Evolutionary conservation across 2,329 filamentous ascomycete species (phyloP), one percentile per base, ranked within the genome.

Genomic region (Exophiala spinifera): DNA sequence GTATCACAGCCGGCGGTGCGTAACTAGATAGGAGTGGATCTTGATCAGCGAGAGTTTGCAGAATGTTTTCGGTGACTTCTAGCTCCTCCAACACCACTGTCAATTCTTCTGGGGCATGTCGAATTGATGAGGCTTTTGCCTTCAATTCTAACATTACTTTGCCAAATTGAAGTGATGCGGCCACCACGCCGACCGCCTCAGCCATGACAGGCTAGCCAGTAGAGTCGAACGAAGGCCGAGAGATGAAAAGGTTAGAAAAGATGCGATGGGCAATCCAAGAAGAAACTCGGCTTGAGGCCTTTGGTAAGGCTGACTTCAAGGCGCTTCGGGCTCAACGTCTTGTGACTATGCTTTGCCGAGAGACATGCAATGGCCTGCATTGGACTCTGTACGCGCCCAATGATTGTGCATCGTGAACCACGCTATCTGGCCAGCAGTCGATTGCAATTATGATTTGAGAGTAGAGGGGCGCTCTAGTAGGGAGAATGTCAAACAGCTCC

Each of bases 101-200:
- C 15, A 55, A 33, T 11, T 34, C 48, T 33, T 51, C 42, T 1
- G 42, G 42, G n/a, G 53, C 53, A 39, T 44, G 53, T 23, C n/a
- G 47, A 34, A 47, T 36, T 11, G 53, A 55, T 4, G 47, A 46
- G 17, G n/a, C 37, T 7, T 47, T 19, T n/a, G 46, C 8, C 31
- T 51, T 51, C 8, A 51, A 23, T 43, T 51, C 53, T 20, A 36
- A 1, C n/a, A 43, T n/a, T 15, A 51, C 23, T 21, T 44, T 51
- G 11, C 14, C 44, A 15, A 55, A 55, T 42, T 55, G 47, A 10
- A 55, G 7, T 2, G 53, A 13, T 15, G 53, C 53, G 14, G 53
- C 53, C n/a, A 55, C 53, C 28, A 51, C 44, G 19, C 47, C 53
- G 20, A 55, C 25, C 15, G 34, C 15, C 48, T 51, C 53, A 28